Evolutionary conservation across 1,139 yeast genomes (phyloP).

Genomic region (Chernovozyma aurita): DNA sequence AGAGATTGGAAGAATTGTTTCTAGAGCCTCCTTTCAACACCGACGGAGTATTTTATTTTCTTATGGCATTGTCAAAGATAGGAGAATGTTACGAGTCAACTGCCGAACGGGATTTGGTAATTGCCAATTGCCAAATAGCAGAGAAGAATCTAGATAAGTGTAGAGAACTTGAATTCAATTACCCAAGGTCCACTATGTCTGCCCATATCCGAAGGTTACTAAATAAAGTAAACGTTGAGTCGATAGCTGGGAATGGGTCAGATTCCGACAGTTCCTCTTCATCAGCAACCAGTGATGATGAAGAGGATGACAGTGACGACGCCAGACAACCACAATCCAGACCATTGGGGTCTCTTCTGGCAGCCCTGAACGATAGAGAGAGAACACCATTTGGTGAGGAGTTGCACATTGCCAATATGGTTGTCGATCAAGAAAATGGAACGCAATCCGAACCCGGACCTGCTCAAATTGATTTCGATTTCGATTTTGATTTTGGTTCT

Average conservation of each 20-base stretch:
- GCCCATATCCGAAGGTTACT: constrained; percentile 9
- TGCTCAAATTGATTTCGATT: constrained; percentile 25
- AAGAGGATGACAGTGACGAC: not conserved
- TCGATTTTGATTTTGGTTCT: constrained; percentile 20
- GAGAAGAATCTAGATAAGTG: constrained; percentile 24
- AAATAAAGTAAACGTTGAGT: constrained; percentile 2
- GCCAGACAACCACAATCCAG: not conserved
- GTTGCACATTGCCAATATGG: not conserved
- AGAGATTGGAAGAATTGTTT: constrained; percentile 34
- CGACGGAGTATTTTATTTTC: constrained; percentile 39
- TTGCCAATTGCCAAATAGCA: constrained; percentile 9
- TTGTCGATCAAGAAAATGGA: constrained; percentile 4
- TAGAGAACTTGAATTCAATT: constrained; percentile 23
- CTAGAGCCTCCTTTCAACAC: constrained; percentile 42
- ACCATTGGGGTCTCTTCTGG: not conserved
- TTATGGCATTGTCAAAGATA: constrained; percentile 24
- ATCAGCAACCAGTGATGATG: not conserved
- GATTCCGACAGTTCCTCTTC: not conserved
- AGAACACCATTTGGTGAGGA: not conserved
- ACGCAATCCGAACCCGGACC: not conserved
- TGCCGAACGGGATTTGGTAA: not conserved
- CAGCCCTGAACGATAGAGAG: not conserved
- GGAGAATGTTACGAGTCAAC: not conserved
- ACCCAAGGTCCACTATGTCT: constrained; percentile 22
- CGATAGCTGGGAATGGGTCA: not conserved